Percentiles rank a stretch among this genome's conserved stretches.
phyloP scores from a whole-genome alignment of 2,329 filamentous ascomycete genomes.

The Pseudopithomyces maydicus region DNA sequence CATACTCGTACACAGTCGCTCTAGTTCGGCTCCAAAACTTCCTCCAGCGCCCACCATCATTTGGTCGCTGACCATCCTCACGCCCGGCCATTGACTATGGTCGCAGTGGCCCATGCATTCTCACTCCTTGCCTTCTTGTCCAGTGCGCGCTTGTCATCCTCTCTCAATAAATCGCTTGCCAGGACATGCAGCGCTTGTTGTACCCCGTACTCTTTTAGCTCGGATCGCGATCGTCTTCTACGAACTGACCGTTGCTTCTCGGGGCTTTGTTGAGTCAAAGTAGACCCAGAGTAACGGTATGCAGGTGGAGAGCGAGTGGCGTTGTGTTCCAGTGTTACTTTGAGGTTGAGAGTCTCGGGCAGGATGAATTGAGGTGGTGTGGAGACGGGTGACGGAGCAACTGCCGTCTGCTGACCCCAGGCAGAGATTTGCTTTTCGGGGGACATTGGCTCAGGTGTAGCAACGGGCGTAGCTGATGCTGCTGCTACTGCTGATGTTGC shows the following conservation, averaged over 20 bases:
- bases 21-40: neutral
- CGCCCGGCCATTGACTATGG: neutral
- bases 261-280: constrained; percentile 17
- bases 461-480: neutral
- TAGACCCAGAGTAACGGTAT: constrained; percentile 27
- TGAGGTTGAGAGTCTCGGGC: constrained; percentile 34
- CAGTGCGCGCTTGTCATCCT: neutral
- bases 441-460: constrained; percentile 10
- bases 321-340: constrained; percentile 32
- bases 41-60: neutral
- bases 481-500: too few relatives aligned
- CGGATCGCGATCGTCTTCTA: constrained; percentile 28
- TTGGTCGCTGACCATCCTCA: neutral
- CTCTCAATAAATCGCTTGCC: constrained; percentile 19
- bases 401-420: constrained; percentile 3
- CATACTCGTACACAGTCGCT: neutral
- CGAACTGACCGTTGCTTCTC: constrained; percentile 27
- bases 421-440: constrained; percentile 9
- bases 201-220: constrained; percentile 29
- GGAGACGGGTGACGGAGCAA: neutral
- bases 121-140: neutral
- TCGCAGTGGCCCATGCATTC: neutral
- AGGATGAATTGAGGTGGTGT: constrained; percentile 22
- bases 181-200: constrained; percentile 29
- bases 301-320: constrained; percentile 17